Evolutionary conservation across 2,329 filamentous ascomycete species (phyloP), one percentile per base, ranked within the genome.

Genomic region (Uncinocarpus reesii): DNA sequence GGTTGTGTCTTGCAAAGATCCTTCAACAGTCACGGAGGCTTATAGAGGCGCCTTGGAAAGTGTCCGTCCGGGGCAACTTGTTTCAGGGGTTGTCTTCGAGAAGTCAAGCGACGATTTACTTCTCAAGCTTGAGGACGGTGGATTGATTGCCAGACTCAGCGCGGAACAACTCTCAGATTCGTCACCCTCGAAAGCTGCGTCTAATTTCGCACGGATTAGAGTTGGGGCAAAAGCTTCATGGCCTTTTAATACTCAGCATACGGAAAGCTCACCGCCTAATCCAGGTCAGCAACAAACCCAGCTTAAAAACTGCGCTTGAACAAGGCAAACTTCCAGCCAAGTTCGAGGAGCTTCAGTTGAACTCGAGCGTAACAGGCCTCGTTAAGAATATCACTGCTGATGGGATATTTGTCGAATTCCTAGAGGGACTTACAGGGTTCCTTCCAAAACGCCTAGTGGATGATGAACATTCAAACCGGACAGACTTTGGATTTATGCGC

Each of bases 1-100:
- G 55, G 79, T 86, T 31, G 85, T 98, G 3, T 94, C 90, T 16
- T 98, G 92, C 75, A 95, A 94, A 66, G 88, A 95, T 56, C 85
- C 86, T 7, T 79, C 81, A 21, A 79, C 79, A 0, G 86, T 92
- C 58, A 84, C 84, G 7, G 81, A 86, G 32, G 84, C 85, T 60
- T 86, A 92, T 60, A 78, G 79, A 51, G 68, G 71, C 35, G 84
- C 84, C 1, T 79, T 94, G 57, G 81, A 84, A 60, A 78, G 78
- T 34, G 72, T 96, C 18, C 75, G 80, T 52, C 70, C 86, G 34
- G 89, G 90, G 29, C 74, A 83, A 46, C 62, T 90, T 35, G 83
- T 95, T 8, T 79, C 80, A 28, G 92, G 83, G 42, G 85, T 80
- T 41, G 86, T 90, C 3, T 80, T 80, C n/a, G 83, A 88, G 60